Percentiles rank a stretch among this genome's conserved stretches.
phyloP scores from a whole-genome alignment of 139 green algal species.

The Edaphochlamys debaryana region DNA sequence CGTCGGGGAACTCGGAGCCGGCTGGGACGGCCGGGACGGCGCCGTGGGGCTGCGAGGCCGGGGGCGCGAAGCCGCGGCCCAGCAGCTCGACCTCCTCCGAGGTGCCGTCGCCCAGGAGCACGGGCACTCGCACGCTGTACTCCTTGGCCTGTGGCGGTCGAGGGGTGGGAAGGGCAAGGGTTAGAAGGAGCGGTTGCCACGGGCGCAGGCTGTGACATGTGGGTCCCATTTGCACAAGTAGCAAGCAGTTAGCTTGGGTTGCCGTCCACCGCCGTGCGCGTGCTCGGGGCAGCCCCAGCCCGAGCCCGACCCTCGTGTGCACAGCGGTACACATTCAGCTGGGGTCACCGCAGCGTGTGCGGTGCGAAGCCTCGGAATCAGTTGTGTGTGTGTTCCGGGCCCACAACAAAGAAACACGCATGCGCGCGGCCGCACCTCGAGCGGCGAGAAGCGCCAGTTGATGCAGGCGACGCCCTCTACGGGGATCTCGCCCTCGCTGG shows the following conservation, averaged over 20 bases:
- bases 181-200: not conserved
- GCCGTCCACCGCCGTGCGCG: too few relatives aligned
- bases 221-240: too few relatives aligned
- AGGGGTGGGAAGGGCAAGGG: not conserved
- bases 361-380: too few relatives aligned
- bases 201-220: too few relatives aligned
- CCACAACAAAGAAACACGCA: too few relatives aligned
- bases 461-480: constrained; percentile 44
- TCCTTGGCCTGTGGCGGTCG: constrained; percentile 25
- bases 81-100: constrained; percentile 17
- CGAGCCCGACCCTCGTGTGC: too few relatives aligned
- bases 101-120: constrained; percentile 52
- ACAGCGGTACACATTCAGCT: too few relatives aligned
- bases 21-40: not conserved
- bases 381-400: too few relatives aligned
- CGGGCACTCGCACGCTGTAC: constrained; percentile 27
- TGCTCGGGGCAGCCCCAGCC: too few relatives aligned
- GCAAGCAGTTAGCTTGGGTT: too few relatives aligned
- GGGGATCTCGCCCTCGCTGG: constrained; percentile 47
- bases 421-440: constrained; percentile 58
- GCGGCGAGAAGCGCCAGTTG: constrained; percentile 60
- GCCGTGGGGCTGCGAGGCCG: not conserved
- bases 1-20: not conserved
- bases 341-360: too few relatives aligned
- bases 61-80: constrained; percentile 50